phyloP scores from a whole-genome alignment of 1,284 basidiomycete species.

The Sanghuangporus weigelae region DNA sequence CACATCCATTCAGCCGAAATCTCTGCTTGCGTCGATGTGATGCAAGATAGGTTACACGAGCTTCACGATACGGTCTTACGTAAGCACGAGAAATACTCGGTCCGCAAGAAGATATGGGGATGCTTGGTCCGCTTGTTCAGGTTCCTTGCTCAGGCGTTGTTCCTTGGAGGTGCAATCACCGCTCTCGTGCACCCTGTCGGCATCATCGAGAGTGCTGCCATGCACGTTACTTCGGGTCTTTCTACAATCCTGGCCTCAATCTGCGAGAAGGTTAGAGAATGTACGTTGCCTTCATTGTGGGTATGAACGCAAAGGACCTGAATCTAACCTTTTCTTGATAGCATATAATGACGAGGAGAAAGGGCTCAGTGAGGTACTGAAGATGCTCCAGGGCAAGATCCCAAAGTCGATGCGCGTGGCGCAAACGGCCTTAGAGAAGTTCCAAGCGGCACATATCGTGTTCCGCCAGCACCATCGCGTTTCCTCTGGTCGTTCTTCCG shows the following conservation, averaged over 20 bases:
- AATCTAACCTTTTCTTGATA: background rate
- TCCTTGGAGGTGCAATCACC: background rate
- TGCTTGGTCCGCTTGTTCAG: conserved; percentile 3
- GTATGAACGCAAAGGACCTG: background rate
- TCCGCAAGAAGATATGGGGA: conserved; percentile 8
- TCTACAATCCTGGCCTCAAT: background rate
- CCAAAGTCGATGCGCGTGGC: conserved; percentile 2
- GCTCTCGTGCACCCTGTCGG: conserved; percentile 4
- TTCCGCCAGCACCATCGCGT: conserved; percentile 1
- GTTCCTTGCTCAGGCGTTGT: background rate
- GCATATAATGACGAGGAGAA: conserved; percentile 5
- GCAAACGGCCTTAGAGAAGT: background rate
- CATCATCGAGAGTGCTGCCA: background rate
- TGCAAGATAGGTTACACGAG: background rate
- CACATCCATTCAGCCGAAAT: conserved; percentile 4
- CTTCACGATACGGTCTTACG: background rate
- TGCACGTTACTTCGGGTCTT: background rate
- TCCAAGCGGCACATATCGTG: conserved; percentile 5
- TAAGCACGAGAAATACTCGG: conserved; percentile 4
- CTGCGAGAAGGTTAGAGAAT: conserved; percentile 7
- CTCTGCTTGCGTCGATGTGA: background rate
- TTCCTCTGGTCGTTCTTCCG: background rate
- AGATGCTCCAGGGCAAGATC: background rate
- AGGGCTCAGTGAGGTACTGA: conserved; percentile 1
- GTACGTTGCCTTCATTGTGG: background rate